Evolutionary conservation across 108 stramenopile genomes (phyloP), one percentile per base, ranked within the genome.

Genomic region (Cyclotella kingstonii): DNA sequence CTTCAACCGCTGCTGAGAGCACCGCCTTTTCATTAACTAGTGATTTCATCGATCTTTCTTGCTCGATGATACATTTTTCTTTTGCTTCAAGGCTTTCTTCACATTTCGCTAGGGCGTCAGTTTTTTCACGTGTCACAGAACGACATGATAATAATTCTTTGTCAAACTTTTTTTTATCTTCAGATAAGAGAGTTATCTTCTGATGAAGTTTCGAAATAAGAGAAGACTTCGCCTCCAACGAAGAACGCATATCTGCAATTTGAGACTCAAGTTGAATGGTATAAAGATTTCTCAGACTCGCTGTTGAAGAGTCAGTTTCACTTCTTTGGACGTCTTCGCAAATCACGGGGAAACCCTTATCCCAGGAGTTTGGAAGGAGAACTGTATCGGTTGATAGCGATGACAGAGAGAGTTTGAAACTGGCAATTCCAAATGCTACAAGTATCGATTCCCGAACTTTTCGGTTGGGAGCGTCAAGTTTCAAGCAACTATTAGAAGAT

Each of bases 11-110:
- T 12, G 90, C 90, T 17, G 62, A 46, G 21, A 88, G 60, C 8
- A 91, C 84, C 7, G 84, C 82, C 82, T 87, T 86, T 66, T 91
- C 90, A 58, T 91, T 91, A 26, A 73, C 78, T 7, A 85, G 60
- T 22, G 87, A 49, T 44, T 70, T 74, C 12, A 69, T 53, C 7
- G 56, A 55, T n/a, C 58, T 55, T 38, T 64, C 55, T 52, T 64
- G 46, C 26, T 76, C 68, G 8, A 28, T 35, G 22, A 60, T 47
- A 28, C 25, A 18, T 21, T 44, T 9, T 41, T 73, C 54, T 25
- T 17, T 63, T 28, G 67, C 30, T 42, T 60, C 36, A 26, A 72
- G 50, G 14, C 48, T 59, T 19, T 50, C 6, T n/a, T 54, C 39
- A 25, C 50, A 55, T 22, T 41, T 23, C 39, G 70, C 39, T 41